Evolutionary conservation across 2,329 filamentous ascomycete species (phyloP).

Genomic region (Trichophyton rubrum): DNA sequence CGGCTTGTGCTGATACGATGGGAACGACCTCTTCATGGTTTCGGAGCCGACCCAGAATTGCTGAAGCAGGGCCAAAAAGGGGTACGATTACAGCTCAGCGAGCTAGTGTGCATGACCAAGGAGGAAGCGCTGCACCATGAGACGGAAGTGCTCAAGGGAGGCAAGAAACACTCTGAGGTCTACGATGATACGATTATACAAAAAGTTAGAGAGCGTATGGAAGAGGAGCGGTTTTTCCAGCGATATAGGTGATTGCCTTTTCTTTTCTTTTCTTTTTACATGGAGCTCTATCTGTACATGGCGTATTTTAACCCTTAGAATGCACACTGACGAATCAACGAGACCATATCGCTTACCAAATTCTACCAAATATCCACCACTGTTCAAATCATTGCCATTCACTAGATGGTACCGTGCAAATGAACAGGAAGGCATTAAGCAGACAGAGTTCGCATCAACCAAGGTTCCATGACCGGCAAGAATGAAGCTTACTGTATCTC

Average conservation of each 20-base stretch:
- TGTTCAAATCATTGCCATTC: too few species aligned
- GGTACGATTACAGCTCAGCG: constrained; percentile 53
- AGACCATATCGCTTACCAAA: background rate
- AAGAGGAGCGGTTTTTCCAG: constrained; percentile 50
- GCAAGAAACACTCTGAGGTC: constrained; percentile 54
- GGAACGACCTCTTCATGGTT: constrained; percentile 51
- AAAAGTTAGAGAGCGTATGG: constrained; percentile 52
- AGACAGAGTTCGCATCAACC: background rate
- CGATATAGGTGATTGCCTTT: constrained; percentile 27
- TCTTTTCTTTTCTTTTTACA: background rate
- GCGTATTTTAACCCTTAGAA: background rate
- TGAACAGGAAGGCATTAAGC: background rate
- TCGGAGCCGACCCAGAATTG: constrained; percentile 49
- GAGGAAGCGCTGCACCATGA: constrained; percentile 76
- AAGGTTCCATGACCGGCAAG: background rate
- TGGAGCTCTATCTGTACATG: background rate
- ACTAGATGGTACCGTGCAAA: background rate
- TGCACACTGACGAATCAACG: background rate
- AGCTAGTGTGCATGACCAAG: constrained; percentile 85
- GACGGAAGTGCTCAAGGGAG: constrained; percentile 60
- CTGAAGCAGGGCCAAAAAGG: constrained; percentile 58
- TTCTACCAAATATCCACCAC: too few species aligned
- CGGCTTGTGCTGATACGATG: constrained; percentile 71
- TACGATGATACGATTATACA: constrained; percentile 59
- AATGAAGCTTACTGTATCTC: background rate